Base-by-base conservation (phyloP, 768 basidiomycete species). In the Leccinum longicurvipes region DNA sequence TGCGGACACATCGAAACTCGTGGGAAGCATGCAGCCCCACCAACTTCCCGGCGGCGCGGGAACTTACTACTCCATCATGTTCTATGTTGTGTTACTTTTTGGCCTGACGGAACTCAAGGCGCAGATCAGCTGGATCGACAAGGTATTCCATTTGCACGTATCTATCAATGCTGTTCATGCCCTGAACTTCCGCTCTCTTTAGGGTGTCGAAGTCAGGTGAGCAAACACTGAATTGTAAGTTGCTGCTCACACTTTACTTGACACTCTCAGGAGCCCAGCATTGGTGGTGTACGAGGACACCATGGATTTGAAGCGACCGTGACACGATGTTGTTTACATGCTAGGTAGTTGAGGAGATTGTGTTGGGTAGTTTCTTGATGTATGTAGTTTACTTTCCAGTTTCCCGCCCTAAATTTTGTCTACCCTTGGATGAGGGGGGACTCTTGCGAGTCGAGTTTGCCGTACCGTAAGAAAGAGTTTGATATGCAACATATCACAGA, bases 101-200 rank as follows among this genome's bases (percentile, higher is more conserved):
- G 82, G 81, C 1, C 60, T 78, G 29, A 82, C 80, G 11, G 82
- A 83, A 51, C 59, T 82, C 51, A 76, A 76, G 63, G 80, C 81
- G 0, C 77, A 80, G 50, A 73, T 82, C n/a, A 69, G 72, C 9
- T 83, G 81, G 79, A 64, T 65, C 6, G 53, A 60, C 23, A 17
- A 73, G 28, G 79, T 79, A 66, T 15, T 74, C 75, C 55, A n/a
- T 32, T n/a, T 47, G n/a, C 9, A 2, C 12, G 25, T 4, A 32
- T 12, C 12, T 27, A 10, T 14, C 4, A 10, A 11, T 21, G 3
- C 6, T 8, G 10, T 17, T 23, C n/a, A 28, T 12, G 25, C 15
- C 8, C 49, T 63, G 25, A 29, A 24, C 29, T 15, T 21, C 14
- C 14, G 4, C 9, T 48, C 27, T 21, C 25, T 52, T 3, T 29